Evolutionary conservation across 2,329 filamentous ascomycete genomes (phyloP), one percentile per base, ranked within the genome.

Genomic region (Phialophora verrucosa): DNA sequence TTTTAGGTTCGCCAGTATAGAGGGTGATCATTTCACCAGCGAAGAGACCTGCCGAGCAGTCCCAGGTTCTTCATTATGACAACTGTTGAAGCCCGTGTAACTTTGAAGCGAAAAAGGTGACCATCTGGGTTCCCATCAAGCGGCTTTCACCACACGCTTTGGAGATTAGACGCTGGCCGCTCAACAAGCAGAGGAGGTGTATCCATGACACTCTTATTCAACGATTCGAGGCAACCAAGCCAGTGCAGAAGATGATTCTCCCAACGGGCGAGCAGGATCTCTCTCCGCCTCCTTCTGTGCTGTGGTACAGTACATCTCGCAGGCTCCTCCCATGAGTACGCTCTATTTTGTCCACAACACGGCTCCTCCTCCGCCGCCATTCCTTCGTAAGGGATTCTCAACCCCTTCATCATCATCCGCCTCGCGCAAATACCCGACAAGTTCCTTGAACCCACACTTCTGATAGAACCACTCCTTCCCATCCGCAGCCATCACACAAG

Each of bases 381-480:
- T 60, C 51, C 27, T 54, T 29, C 31, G 54, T 12, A 70, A 44
- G 23, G 68, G 68, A 44, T 70, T 70, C 12, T 62, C 59, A 6
- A 27, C 31, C 4, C 65, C 65, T 20, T 51, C 8, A 14, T 27
- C 65, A 49, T 65, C 65, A 32, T 38, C 35, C 2, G 50, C 51
- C 23, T 44, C 49, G 44, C 62, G 58, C 23, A 61, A 50, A 55
- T 60, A 68, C 4, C 65, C 68, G 3, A 70, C 65, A 10, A 68
- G 56, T 14, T 70, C 42, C 23, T 23, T 56, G 51, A 70, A 68
- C 12, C 68, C 68, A 6, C 47, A 35, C 53, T 66, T 70, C 32
- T 62, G 47, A 31, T 69, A 69, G 44, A 70, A 68, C 8, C 4
- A 47, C 49, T 70, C 65, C 44, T 68, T 70, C 32, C 53, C 63